Base-by-base conservation (phyloP, 1,139 yeast genomes). In the Eremothecium cymbalariae region DNA sequence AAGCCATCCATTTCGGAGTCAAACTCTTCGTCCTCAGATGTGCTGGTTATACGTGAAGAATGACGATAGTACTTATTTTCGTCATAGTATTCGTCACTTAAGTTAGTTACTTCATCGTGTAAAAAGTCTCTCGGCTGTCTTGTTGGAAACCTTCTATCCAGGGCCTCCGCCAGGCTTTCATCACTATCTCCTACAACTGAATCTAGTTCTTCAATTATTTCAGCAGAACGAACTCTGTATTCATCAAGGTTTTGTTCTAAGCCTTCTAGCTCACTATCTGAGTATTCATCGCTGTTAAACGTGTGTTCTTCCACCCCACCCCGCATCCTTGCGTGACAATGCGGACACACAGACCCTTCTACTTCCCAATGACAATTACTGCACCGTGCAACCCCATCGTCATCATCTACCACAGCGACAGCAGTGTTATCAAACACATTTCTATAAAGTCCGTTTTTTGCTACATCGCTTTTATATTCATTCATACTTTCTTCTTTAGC, bases 331-430 rank as follows among this genome's bases (percentile, higher is more conserved):
- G 44, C 39, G 21, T 38, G 30, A 31, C 84, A 77, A 44, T 74
- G 73, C 6, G 68, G 59, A 46, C 84, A 77, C 24, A 55, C 59
- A 4, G 64, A 57, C 0, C 79, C 45, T 25, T 45, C 46, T 8
- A 81, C 75, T 52, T 84, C 94, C 94, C 94, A 83, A 48, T 77
- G 84, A 54, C 95, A 84, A 37, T 71, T 68, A 2, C 84, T 74
- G 52, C 95, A 84, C 37, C 94, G 61, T 0, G 81, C 74, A 6
- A 84, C 86, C 2, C 88, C 90, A 53, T 84, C 95, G 17, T 76
- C 77, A 21, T 60, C 63, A 34, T 65, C 69, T 35, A 79, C 81
- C 2, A 77, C 62, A 0, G 77, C 75, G 21, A 66, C 55, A 1
- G 74, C 70, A 16, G 70, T 58, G 25, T 50, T 51, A 15, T 64